Percentiles rank a stretch among this genome's conserved stretches.
Conservation (phyloP, 371 early-diverging fungal genomes). For the Funneliformis caledonium region DNA sequence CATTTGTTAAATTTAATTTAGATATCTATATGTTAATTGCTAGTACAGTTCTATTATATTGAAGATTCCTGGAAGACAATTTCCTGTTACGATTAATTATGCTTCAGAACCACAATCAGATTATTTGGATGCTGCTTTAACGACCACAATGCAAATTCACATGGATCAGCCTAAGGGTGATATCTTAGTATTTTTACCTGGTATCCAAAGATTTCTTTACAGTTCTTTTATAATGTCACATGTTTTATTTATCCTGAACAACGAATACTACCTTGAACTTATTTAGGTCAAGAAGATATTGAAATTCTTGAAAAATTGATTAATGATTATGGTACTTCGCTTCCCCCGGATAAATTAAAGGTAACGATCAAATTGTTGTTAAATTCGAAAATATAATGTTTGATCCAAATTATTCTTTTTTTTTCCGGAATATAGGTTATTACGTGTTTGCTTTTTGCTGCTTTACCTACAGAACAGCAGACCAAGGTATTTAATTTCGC, state of each 20-base stretch:
- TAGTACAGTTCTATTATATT: constrained; percentile 72
- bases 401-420: not conserved
- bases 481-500: constrained; percentile 89
- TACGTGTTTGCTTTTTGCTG: constrained; percentile 89
- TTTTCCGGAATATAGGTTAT: constrained; percentile 73
- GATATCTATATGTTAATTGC: not conserved
- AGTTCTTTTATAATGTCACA: constrained; percentile 42
- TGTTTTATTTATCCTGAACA: not conserved
- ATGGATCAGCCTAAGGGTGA: constrained; percentile 86
- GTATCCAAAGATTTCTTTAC: constrained; percentile 45
- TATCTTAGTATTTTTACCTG: constrained; percentile 91
- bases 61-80: constrained; percentile 85
- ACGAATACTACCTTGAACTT: not conserved
- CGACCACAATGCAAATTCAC: constrained; percentile 90
- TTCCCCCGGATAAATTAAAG: constrained; percentile 42
- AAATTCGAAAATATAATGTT: not conserved
- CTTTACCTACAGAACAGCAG: constrained; percentile 90
- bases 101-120: constrained; percentile 81
- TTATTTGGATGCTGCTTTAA: constrained; percentile 89
- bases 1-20: not conserved
- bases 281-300: constrained; percentile 82
- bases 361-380: constrained; percentile 31
- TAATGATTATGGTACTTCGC: constrained; percentile 60
- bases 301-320: constrained; percentile 85
- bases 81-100: constrained; percentile 85